Percentiles rank a stretch among this genome's conserved stretches.
These are phyloP conservation scores for Knufia petricola DNA, from an alignment of 2,329 filamentous ascomycete genomes.

Conservation along the genomic window DNA sequence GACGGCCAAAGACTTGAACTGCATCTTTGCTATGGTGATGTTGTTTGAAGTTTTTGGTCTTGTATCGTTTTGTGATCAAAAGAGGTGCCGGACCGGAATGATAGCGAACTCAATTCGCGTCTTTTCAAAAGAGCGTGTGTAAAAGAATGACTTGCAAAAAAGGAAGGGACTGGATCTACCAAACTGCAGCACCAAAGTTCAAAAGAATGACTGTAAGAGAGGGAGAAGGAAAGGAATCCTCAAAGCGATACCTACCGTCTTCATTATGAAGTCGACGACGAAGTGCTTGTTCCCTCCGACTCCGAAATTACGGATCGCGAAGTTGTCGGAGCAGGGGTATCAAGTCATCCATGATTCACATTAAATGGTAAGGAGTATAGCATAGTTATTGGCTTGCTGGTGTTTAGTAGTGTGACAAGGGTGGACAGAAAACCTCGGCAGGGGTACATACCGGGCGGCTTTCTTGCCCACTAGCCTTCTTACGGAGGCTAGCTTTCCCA, in stretches of 20 bases:
- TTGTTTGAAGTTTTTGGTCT: neutral
- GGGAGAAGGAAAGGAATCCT: neutral
- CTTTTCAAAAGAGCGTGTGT: constrained; percentile 11
- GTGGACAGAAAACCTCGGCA: neutral
- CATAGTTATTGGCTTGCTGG: constrained; percentile 1
- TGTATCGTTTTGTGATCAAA: constrained; percentile 1
- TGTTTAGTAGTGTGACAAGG: neutral
- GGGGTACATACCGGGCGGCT: no score
- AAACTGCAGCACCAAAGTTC: constrained; percentile 2
- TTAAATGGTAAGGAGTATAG: constrained; percentile 1
- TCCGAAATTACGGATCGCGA: constrained; percentile 8
- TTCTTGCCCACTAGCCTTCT: no score
- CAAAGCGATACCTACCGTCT: neutral
- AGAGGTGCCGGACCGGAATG: constrained; percentile 6
- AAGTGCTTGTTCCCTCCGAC: neutral
- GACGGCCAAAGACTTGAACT: constrained; percentile 2
- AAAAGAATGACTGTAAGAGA: constrained; percentile 9
- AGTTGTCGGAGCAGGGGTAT: constrained; percentile 5
- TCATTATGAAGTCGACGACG: neutral
- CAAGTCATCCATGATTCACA: constrained; percentile 1
- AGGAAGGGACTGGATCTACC: constrained; percentile 8
- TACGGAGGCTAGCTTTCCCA: no score
- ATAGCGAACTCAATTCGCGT: constrained; percentile 7
- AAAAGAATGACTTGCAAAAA: constrained; percentile 9
- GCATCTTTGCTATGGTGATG: constrained; percentile 1